These are phyloP conservation scores for Umbelopsis sp. DNA, from an alignment of 192 early-diverging fungal species.

Conservation along the genomic window DNA sequence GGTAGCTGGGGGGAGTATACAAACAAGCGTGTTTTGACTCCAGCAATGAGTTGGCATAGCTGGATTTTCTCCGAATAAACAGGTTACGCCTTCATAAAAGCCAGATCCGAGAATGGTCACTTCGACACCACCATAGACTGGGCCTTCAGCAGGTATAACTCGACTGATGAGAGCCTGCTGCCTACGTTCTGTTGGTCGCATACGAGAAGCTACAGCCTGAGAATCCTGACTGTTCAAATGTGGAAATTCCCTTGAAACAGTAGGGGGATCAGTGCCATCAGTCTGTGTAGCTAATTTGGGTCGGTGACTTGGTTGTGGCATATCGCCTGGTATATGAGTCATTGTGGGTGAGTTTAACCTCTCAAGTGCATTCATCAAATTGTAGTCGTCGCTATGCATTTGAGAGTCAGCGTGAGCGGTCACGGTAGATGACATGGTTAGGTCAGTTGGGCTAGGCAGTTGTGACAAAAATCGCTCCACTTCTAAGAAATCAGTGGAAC, in stretches of 20 bases:
- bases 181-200: background rate
- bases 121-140: slow-evolving; percentile 75
- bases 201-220: background rate
- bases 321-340: background rate
- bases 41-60: slow-evolving; percentile 69
- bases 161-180: slow-evolving; percentile 50
- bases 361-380: background rate
- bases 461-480: slow-evolving; percentile 19
- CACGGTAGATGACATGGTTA: background rate
- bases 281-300: background rate
- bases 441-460: slow-evolving; percentile 15
- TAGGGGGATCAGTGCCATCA: slow-evolving; percentile 18
- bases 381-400: background rate
- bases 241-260: slow-evolving; percentile 6
- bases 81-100: slow-evolving; percentile 72
- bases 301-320: background rate
- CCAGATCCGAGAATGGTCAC: slow-evolving; percentile 74
- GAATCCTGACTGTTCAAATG: background rate
- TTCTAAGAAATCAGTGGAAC: background rate
- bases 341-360: background rate
- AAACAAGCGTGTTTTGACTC: slow-evolving; percentile 71
- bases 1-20: slow-evolving; percentile 71
- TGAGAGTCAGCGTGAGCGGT: background rate
- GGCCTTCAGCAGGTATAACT: slow-evolving; percentile 77
- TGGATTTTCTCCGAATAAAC: slow-evolving; percentile 70